These are phyloP conservation scores for Aspergillus vadensis DNA, from an alignment of 2,329 filamentous ascomycete species.

Conservation along the genomic window DNA sequence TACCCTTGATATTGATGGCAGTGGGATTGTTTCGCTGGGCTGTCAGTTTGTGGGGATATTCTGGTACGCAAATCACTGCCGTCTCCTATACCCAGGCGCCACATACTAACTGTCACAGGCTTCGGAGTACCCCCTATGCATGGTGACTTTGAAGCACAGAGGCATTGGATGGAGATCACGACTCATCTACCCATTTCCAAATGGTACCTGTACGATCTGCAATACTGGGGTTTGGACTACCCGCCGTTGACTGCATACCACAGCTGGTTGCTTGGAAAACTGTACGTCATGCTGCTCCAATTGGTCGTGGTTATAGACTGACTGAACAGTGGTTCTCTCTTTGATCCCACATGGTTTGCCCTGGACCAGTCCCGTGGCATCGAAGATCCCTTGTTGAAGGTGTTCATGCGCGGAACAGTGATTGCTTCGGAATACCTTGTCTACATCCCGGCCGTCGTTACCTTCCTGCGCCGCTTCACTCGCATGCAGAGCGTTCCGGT, in stretches of 20 bases:
- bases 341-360: constrained; percentile 85
- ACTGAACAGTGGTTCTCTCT: constrained; percentile 62
- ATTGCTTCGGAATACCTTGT: constrained; percentile 87
- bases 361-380: constrained; percentile 79
- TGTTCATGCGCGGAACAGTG: constrained; percentile 94
- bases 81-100: background rate
- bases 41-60: constrained; percentile 91
- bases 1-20: constrained; percentile 84
- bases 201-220: constrained; percentile 96
- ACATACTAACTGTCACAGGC: constrained; percentile 52
- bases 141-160: constrained; percentile 95
- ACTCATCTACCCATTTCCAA: constrained; percentile 83
- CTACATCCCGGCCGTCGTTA: constrained; percentile 80
- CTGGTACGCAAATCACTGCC: constrained; percentile 59
- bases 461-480: constrained; percentile 82
- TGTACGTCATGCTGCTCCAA: constrained; percentile 53
- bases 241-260: constrained; percentile 97
- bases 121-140: constrained; percentile 83
- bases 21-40: constrained; percentile 94
- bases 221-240: constrained; percentile 98
- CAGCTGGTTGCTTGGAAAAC: constrained; percentile 88
- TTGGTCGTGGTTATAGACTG: constrained; percentile 14
- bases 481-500: constrained; percentile 73
- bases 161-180: constrained; percentile 99
- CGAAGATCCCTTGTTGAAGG: constrained; percentile 77